Evolutionary conservation across 345 rosid species (phyloP), one percentile per base, ranked within the genome.

Genomic region (Linum tenue): DNA sequence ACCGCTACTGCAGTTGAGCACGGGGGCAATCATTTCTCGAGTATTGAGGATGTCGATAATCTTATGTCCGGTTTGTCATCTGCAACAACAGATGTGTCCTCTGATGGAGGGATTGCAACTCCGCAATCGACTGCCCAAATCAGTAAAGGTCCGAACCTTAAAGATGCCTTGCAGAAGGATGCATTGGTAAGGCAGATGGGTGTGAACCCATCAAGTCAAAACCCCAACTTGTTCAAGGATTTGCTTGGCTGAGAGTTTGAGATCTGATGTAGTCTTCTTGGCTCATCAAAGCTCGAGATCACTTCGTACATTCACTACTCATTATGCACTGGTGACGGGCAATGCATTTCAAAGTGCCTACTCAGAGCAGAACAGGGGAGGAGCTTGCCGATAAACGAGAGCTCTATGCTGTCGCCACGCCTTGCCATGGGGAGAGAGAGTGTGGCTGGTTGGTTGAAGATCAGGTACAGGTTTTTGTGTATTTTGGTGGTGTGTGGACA

Each of bases 171-270:
- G 68, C 90, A 86, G 75, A 92, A 86, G 79, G 98, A 92, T 58
- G 92, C 98, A 14, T 86, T 81, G 35, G 88, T 87, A 51, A 87
- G 98, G 84, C 91, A 89, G 79, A 84, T 89, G 95, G 98, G 98
- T 40, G 96, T 91, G 61, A 89, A 70, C 63, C 96, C 98, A 62
- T 67, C 80, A 14, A 84, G 82, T 77, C 96, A 83, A 76, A 91
- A 89, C 66, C 98, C 98, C n/a, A 87, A 83, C 70, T 80, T 89
- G 64, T 87, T 91, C 72, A 87, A 83, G 79, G 96, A 89, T 82
- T 77, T 91, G 76, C 82, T 91, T 0, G 89, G 92, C 77, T 87
- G 77, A 83, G 75, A 15, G 3, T 41, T 3, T 48, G 53, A 6
- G 10, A 43, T 48, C 53, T 9, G 53, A 9, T 48, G 15, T 48